A percentile compares a stretch with the other conserved stretches of the same genome.
Conservation (phyloP, 352 stramenopile species). For the Elongisporangium senticosum region DNA sequence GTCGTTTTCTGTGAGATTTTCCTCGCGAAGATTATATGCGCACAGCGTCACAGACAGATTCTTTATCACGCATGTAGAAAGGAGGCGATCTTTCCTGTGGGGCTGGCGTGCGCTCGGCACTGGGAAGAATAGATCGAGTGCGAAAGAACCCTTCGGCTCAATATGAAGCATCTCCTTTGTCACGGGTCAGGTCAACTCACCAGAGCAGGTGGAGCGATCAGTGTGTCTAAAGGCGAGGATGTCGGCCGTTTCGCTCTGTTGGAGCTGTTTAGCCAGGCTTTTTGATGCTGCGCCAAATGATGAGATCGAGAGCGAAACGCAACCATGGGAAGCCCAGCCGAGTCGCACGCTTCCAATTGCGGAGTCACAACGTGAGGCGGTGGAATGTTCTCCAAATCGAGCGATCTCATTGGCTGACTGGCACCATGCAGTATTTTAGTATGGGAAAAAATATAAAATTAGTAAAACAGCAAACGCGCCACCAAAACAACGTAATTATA, state of each 20-base stretch:
- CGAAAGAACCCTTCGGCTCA: background rate
- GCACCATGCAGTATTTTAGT: background rate
- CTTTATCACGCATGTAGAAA: background rate
- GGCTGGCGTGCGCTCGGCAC: background rate
- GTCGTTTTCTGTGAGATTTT: background rate
- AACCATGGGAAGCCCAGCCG: slow-evolving; percentile 1
- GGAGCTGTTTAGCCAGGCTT: too few species aligned
- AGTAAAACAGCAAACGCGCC: background rate
- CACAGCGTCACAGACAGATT: background rate
- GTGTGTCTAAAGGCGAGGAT: background rate
- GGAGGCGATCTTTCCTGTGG: background rate
- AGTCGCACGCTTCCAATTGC: background rate
- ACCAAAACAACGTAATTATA: background rate
- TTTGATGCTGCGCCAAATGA: too few species aligned
- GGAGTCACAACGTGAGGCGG: background rate
- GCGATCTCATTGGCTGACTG: slow-evolving; percentile 2
- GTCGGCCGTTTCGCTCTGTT: background rate
- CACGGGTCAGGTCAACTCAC: background rate
- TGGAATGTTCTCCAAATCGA: slow-evolving; percentile 1
- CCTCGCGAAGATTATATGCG: background rate
- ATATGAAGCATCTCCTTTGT: background rate
- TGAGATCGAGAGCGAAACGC: background rate
- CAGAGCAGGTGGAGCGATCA: background rate
- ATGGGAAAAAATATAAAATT: background rate
- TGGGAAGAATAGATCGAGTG: background rate